Evolutionary conservation across 176 grass and related monocot species (phyloP), one percentile per base, ranked within the genome.

Genomic region (Pontederia paniculata): DNA sequence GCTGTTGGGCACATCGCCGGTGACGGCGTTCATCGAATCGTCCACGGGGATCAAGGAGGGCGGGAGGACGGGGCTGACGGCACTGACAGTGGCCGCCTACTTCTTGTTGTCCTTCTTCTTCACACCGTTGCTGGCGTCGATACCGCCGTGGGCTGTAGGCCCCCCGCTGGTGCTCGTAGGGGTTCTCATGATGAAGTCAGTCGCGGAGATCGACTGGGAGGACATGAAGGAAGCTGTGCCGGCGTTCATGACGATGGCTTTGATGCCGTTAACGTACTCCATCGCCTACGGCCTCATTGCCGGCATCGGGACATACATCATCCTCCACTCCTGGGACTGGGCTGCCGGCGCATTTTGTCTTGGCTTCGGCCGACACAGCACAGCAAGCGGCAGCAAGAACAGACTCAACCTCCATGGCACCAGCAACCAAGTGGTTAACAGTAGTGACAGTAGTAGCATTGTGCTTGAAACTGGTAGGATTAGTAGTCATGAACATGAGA

Each of bases 31-130:
- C 60, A 63, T 63, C 6, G 60, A 63, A 18, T 63, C 60, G 44
- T 63, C 60, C 4, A 63, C 60, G 60, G 60, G 60, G 10, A 63
- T 63, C 60, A 63, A 62, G 44, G 60, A 63, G 17, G 60, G 60
- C 1, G 60, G 60, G 18, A 47, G 60, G 17, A 63, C 60, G 18
- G 60, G 60, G 43, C 45, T 63, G 60, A 63, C 60, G 17, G 60
- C 60, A 12, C 11, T 63, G 12, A 63, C 60, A 11, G 60, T 63
- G 42, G 43, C 43, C 12, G 60, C 9, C 5, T 63, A 48, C 60
- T 63, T 63, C 42, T 11, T 63, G 44, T 44, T 63, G 18, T 4
- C 60, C 18, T 63, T 63, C 60, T 63, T 63, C 60, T 63, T 63
- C 43, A 63, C 60, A 44, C 60, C 60, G 19, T 18, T 63, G 18